These are phyloP conservation scores for Strobilomyces confusus DNA, from an alignment of 768 basidiomycete species.

Conservation along the genomic window DNA sequence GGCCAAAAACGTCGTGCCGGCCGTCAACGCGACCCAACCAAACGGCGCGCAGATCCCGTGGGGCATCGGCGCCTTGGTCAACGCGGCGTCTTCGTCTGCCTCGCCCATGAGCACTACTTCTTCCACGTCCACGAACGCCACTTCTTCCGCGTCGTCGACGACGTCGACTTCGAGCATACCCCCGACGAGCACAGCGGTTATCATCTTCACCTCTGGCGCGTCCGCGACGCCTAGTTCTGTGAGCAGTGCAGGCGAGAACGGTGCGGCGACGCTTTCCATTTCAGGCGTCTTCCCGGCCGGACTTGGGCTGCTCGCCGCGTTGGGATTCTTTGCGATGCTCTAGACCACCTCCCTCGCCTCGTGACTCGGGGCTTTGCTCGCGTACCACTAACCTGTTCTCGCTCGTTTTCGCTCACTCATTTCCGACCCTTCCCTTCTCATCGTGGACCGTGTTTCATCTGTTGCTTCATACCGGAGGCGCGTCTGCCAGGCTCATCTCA, in stretches of 20 bases:
- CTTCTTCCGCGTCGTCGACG: not conserved
- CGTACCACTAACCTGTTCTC: no score
- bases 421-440: no score
- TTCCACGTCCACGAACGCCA: slow-evolving; percentile 3
- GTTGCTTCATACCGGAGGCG: not conserved
- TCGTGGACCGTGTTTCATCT: not conserved
- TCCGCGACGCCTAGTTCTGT: not conserved
- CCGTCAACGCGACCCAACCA: slow-evolving; percentile 53
- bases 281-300: slow-evolving; percentile 13
- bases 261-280: slow-evolving; percentile 4
- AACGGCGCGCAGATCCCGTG: slow-evolving; percentile 50
- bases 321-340: slow-evolving; percentile 16
- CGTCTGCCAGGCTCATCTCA: not conserved
- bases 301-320: slow-evolving; percentile 17
- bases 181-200: not conserved
- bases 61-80: slow-evolving; percentile 57
- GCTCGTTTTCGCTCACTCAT: no score
- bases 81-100: slow-evolving; percentile 37
- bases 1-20: slow-evolving; percentile 41
- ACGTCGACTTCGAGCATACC: not conserved
- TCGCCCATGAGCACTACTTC: not conserved
- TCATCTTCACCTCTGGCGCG: not conserved
- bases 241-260: slow-evolving; percentile 1
- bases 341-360: slow-evolving; percentile 6
- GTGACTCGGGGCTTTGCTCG: not conserved